Percentiles rank a stretch among this genome's conserved stretches.
phyloP scores from a whole-genome alignment of 2,329 filamentous ascomycete genomes.

The Neophaeococcomyces mojaviensis region DNA sequence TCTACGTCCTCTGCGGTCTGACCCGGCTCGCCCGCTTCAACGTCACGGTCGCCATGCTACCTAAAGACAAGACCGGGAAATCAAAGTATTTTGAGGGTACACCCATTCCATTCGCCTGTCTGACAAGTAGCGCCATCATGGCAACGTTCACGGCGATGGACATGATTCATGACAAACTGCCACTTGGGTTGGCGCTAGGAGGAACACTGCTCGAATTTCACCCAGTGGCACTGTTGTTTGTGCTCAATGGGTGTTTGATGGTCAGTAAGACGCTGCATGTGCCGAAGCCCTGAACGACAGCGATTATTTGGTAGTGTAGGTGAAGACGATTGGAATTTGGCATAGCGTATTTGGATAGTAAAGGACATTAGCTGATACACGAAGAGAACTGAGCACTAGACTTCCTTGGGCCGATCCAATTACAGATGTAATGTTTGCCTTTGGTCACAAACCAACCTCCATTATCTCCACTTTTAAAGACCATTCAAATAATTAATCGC shows the following conservation, averaged over 20 bases:
- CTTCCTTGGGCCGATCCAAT: too few relatives aligned
- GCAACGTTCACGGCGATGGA: slow-evolving; percentile 78
- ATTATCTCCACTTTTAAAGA: too few relatives aligned
- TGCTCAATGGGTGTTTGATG: slow-evolving; percentile 89
- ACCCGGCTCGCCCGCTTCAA: slow-evolving; percentile 95
- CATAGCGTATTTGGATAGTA: too few relatives aligned
- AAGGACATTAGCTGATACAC: too few relatives aligned
- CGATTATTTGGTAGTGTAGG: not conserved
- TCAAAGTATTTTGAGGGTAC: slow-evolving; percentile 95
- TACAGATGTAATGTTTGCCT: too few relatives aligned
- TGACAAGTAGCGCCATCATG: slow-evolving; percentile 76
- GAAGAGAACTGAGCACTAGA: too few relatives aligned
- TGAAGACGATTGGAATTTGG: too few relatives aligned
- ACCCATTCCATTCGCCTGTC: slow-evolving; percentile 75
- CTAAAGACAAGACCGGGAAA: slow-evolving; percentile 88
- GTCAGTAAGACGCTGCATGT: slow-evolving; percentile 91
- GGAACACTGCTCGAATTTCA: slow-evolving; percentile 74
- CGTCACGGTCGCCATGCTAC: slow-evolving; percentile 80
- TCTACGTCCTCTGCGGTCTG: slow-evolving; percentile 82
- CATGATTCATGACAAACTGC: slow-evolving; percentile 72
- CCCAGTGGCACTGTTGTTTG: slow-evolving; percentile 70
- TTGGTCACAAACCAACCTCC: too few relatives aligned
- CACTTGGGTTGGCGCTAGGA: slow-evolving; percentile 60
- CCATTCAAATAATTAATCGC: too few relatives aligned
- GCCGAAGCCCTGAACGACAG: slow-evolving; percentile 58